Evolutionary conservation across 2,329 filamentous ascomycete genomes (phyloP).

Genomic region (Cyphellophora attinorum): DNA sequence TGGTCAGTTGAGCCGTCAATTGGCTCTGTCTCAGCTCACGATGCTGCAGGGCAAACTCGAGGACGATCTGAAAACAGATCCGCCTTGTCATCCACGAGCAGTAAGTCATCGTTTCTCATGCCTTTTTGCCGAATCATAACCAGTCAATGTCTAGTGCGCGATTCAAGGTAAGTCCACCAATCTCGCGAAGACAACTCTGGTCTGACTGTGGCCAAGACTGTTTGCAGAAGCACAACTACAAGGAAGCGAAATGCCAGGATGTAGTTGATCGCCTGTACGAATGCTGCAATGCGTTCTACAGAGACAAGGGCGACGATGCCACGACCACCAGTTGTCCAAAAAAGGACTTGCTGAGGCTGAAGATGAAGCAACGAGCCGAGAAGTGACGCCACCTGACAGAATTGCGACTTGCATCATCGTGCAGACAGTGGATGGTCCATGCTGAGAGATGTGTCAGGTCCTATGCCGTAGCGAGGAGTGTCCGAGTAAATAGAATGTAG

Average conservation of each 20-base stretch:
- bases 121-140: constrained; percentile 1
- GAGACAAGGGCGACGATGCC: constrained; percentile 65
- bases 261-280: constrained; percentile 82
- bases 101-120: constrained; percentile 39
- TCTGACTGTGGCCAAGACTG: constrained; percentile 51
- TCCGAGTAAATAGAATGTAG: no score
- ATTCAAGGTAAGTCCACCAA: constrained; percentile 66
- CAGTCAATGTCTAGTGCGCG: constrained; percentile 53
- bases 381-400: no score
- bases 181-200: neutral
- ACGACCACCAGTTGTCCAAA: constrained; percentile 79
- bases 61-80: constrained; percentile 62
- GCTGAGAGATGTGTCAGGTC: no score
- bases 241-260: constrained; percentile 71
- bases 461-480: no score
- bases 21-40: no score
- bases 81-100: constrained; percentile 77
- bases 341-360: constrained; percentile 65
- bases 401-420: no score
- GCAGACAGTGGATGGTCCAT: no score
- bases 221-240: constrained; percentile 71
- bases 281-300: constrained; percentile 86
- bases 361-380: constrained; percentile 75
- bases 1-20: no score
- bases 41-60: constrained; percentile 40